Percentiles rank a stretch among this genome's conserved stretches.
phyloP scores from a whole-genome alignment of 148 eudicot genomes.

The Pharnaceum exiguum region DNA sequence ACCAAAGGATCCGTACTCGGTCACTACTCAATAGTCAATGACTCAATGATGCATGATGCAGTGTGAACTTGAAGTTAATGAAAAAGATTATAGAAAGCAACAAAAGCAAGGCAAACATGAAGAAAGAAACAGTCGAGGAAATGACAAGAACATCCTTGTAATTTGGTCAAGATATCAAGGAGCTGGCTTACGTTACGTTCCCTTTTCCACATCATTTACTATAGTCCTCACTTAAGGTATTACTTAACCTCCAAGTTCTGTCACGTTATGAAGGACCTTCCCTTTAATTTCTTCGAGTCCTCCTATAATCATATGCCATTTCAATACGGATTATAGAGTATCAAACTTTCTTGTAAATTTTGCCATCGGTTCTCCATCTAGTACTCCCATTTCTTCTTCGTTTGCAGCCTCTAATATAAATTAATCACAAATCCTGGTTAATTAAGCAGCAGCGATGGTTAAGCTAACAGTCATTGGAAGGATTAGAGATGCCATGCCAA shows the following conservation, averaged over 20 bases:
- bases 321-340: too few relatives aligned
- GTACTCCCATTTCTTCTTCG: background rate
- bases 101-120: too few relatives aligned
- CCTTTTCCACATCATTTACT: conserved; percentile 5
- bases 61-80: too few relatives aligned
- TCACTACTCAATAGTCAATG: too few relatives aligned
- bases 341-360: too few relatives aligned
- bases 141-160: too few relatives aligned
- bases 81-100: too few relatives aligned
- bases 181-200: background rate
- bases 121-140: too few relatives aligned
- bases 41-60: too few relatives aligned
- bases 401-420: background rate
- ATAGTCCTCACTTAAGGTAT: conserved; percentile 11
- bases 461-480: conserved; percentile 52
- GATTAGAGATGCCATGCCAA: conserved; percentile 45
- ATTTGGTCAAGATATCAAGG: background rate
- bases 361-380: too few relatives aligned
- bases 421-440: background rate
- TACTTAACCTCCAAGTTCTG: conserved; percentile 16
- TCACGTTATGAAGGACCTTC: background rate
- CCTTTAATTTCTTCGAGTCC: background rate
- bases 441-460: conserved; percentile 22
- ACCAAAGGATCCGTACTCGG: too few relatives aligned
- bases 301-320: background rate